These are phyloP conservation scores for Shiraia bambusicola DNA, from an alignment of 2,329 filamentous ascomycete genomes.

Conservation along the genomic window DNA sequence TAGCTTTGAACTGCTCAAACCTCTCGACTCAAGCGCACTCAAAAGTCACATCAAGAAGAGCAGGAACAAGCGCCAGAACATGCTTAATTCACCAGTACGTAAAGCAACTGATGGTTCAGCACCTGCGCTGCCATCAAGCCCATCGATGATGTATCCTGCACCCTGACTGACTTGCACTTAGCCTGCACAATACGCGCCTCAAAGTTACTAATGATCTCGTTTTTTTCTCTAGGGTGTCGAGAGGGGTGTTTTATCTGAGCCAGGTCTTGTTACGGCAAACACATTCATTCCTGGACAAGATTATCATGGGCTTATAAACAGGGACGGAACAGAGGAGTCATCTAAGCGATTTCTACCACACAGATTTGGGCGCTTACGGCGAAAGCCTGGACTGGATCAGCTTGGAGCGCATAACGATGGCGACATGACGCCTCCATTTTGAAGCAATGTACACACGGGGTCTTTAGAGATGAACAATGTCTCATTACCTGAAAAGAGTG, in stretches of 20 bases:
- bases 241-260: conserved; percentile 11
- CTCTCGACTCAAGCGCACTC: conserved; percentile 89
- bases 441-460: conserved; percentile 6
- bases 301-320: conserved; percentile 9
- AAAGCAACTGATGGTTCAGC: conserved; percentile 17
- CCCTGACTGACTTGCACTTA: conserved; percentile 38
- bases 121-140: conserved; percentile 18
- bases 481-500: neutral
- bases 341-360: conserved; percentile 16
- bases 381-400: conserved; percentile 16
- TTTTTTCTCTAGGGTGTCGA: conserved; percentile 25
- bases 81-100: conserved; percentile 94
- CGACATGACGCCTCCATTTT: conserved; percentile 1
- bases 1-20: conserved; percentile 95
- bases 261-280: conserved; percentile 15
- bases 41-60: conserved; percentile 99
- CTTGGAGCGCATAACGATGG: conserved; percentile 13
- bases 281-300: conserved; percentile 10
- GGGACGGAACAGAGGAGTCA: conserved; percentile 11
- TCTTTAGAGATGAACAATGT: conserved; percentile 10
- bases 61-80: conserved; percentile 88
- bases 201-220: conserved; percentile 49
- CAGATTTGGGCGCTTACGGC: conserved; percentile 17
- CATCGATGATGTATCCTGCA: conserved; percentile 28
- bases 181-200: conserved; percentile 54